These are phyloP conservation scores for Botrytis galanthina DNA, from an alignment of 2,329 filamentous ascomycete genomes.

Conservation along the genomic window DNA sequence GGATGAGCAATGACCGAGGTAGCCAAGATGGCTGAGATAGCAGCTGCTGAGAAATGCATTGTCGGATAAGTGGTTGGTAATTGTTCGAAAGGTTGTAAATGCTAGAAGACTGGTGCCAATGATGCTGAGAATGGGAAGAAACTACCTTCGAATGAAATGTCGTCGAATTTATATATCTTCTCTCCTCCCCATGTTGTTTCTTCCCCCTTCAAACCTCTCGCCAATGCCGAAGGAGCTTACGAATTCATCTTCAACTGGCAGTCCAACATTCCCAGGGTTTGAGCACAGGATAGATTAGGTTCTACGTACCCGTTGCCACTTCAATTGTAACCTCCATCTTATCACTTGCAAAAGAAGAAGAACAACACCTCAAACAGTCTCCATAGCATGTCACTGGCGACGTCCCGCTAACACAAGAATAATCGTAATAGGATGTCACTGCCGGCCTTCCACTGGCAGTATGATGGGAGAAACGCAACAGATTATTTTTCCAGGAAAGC, in stretches of 20 bases:
- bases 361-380: background rate
- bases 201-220: background rate
- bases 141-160: background rate
- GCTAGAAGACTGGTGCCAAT: background rate
- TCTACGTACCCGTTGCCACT: background rate
- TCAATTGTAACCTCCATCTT: background rate
- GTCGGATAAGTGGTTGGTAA: background rate
- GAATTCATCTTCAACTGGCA: background rate
- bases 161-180: background rate
- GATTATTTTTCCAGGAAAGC: background rate
- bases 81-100: background rate
- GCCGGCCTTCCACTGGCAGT: background rate
- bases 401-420: background rate
- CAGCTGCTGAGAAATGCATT: background rate
- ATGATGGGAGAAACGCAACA: background rate
- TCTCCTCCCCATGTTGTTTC: background rate
- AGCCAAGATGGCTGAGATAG: background rate
- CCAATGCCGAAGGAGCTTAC: background rate
- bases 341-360: background rate
- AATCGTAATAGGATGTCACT: background rate
- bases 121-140: background rate
- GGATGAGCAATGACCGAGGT: slow-evolving; percentile 38
- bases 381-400: background rate
- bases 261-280: background rate
- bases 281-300: background rate